phyloP scores from a whole-genome alignment of 2,329 filamentous ascomycete species.

The Sphaerulina musiva region DNA sequence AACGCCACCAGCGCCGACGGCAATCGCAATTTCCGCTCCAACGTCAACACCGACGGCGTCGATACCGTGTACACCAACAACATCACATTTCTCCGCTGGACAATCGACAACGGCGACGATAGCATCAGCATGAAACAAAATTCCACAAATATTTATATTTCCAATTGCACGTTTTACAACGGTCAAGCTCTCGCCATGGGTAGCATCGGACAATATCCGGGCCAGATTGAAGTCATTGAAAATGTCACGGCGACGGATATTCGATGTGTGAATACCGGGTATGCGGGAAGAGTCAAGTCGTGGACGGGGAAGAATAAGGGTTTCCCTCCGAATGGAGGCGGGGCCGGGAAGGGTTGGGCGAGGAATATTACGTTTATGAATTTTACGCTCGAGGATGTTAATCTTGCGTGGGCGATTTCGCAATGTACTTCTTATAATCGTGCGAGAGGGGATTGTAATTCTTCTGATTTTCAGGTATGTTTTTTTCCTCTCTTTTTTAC shows the following conservation, averaged over 20 bases:
- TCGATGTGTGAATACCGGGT: conserved; percentile 13
- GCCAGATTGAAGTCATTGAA: conserved; percentile 45
- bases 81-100: conserved; percentile 49
- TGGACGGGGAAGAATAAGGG: conserved; percentile 47
- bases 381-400: conserved; percentile 24
- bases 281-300: conserved; percentile 44
- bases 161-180: conserved; percentile 45
- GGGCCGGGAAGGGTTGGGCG: conserved; percentile 47
- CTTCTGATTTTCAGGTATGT: conserved; percentile 33
- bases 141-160: conserved; percentile 48
- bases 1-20: conserved; percentile 47
- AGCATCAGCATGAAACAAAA: conserved; percentile 51
- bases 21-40: conserved; percentile 3
- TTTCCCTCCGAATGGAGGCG: conserved; percentile 54
- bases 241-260: conserved; percentile 47
- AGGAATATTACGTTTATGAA: conserved; percentile 36
- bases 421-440: conserved; percentile 28
- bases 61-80: conserved; percentile 51
- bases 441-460: conserved; percentile 23
- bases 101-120: conserved; percentile 49
- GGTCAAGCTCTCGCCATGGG: conserved; percentile 52
- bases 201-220: conserved; percentile 51
- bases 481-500: too few relatives aligned
- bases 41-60: conserved; percentile 42
- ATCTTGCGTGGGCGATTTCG: conserved; percentile 25